Base-by-base conservation (phyloP, 176 grass and related monocot species). In the Themeda triandra region DNA sequence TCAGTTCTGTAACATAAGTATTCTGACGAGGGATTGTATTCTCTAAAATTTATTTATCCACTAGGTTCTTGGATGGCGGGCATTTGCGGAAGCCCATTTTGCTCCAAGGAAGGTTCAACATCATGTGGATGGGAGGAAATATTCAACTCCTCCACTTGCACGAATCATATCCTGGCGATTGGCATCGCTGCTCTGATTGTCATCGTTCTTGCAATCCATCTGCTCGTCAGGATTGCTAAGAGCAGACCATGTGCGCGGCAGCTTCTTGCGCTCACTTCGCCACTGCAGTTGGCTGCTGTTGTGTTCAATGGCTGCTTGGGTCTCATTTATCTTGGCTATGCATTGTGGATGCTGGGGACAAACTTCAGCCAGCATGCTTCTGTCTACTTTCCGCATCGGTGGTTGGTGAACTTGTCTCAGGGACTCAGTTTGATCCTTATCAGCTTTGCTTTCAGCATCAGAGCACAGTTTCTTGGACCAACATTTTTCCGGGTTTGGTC, bases 91-190 rank as follows among this genome's bases (percentile, higher is more conserved):
- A 77, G 45, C 42, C 36, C 69, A 30, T 4, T 86, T 51, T 98
- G 93, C 83, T 83, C 80, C 18, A 36, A 87, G 28, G 68, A 84
- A 76, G 49, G 11, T 74, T 54, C 33, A 1, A 19, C 24, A 58
- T 58, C 80, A 48, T 95, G 87, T 77, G 40, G 39, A 28, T 44
- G 92, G 6, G n/a, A 25, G 8, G 74, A 69, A 67, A 23, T 87
- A 13, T 60, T 92, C 13, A 48, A 90, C 63, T 90, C 92, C 51
- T 95, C 93, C 35, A 89, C 93, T 59, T 98, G 96, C 83, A 53
- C 66, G 24, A 95, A 98, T 72, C 89, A 98, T 68, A 78, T 93
- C 13, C 17, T 90, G n/a, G 87, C 59, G 64, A 64, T 45, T 45
- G 83, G 25, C 23, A 54, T 81, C 15, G 29, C 17, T 28, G 13